Conservation (phyloP, 495 filamentous ascomycete genomes). For the Tuber magnatum region DNA sequence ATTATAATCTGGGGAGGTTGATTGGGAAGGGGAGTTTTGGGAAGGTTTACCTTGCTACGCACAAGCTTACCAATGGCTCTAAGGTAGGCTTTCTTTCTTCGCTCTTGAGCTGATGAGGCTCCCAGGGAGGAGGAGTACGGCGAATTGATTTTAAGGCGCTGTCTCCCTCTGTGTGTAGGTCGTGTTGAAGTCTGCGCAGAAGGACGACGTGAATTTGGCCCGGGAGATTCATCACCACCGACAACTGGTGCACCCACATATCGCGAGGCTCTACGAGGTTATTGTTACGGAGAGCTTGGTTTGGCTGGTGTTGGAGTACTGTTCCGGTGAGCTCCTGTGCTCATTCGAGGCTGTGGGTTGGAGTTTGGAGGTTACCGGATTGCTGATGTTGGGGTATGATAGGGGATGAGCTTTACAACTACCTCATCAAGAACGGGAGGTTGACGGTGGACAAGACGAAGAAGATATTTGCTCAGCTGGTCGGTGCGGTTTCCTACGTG, state of each 20-base stretch:
- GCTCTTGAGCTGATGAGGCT: slow-evolving; percentile 17
- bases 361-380: slow-evolving; percentile 7
- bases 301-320: slow-evolving; percentile 95
- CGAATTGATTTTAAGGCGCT: not conserved
- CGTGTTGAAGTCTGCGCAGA: slow-evolving; percentile 94
- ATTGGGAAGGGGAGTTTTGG: slow-evolving; percentile 98
- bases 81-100: slow-evolving; percentile 57
- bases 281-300: slow-evolving; percentile 91
- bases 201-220: slow-evolving; percentile 88
- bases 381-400: slow-evolving; percentile 13
- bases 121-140: slow-evolving; percentile 5
- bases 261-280: slow-evolving; percentile 92
- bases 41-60: slow-evolving; percentile 92
- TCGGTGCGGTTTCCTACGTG: slow-evolving; percentile 91
- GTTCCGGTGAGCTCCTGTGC: slow-evolving; percentile 61
- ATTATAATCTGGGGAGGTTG: slow-evolving; percentile 81
- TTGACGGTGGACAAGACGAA: slow-evolving; percentile 83
- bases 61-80: slow-evolving; percentile 97
- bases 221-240: slow-evolving; percentile 97
- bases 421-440: slow-evolving; percentile 77
- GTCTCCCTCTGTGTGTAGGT: slow-evolving; percentile 52
- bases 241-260: slow-evolving; percentile 96
- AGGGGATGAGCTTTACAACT: slow-evolving; percentile 97
- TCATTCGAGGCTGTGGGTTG: not conserved
- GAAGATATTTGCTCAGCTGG: slow-evolving; percentile 90